Evolutionary conservation across 208 protist genomes (phyloP).

Genomic region (Vickermania ingenoplastis): DNA sequence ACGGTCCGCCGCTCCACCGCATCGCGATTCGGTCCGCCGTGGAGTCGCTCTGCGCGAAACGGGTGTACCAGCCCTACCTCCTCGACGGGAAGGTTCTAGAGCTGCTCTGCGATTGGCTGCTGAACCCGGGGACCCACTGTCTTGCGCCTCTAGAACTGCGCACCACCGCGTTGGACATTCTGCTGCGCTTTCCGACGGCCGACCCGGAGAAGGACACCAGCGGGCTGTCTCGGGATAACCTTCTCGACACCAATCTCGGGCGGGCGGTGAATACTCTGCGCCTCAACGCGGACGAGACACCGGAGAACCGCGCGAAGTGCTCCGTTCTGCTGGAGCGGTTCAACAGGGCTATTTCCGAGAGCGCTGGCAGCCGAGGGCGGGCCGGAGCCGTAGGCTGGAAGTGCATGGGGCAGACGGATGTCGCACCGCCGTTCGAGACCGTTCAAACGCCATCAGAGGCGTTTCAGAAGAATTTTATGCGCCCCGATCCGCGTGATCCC

Average conservation of each 20-base stretch:
- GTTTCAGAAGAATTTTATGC: constrained; percentile 50
- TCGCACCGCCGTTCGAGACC: constrained; percentile 58
- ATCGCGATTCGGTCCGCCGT: constrained; percentile 35
- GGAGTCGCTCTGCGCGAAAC: constrained; percentile 29
- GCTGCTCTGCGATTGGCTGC: constrained; percentile 74
- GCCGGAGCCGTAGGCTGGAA: constrained; percentile 34
- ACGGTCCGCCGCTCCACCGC: constrained; percentile 41
- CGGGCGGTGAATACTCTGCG: constrained; percentile 59
- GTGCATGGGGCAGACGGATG: constrained; percentile 33
- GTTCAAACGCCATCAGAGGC: constrained; percentile 59
- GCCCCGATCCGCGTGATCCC: constrained; percentile 66
- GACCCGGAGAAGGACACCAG: neutral
- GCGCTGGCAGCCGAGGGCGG: neutral
- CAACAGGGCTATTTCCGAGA: constrained; percentile 34
- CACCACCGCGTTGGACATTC: constrained; percentile 60
- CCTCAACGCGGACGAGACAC: constrained; percentile 35
- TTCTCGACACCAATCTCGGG: constrained; percentile 56
- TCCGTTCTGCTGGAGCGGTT: constrained; percentile 58
- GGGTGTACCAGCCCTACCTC: constrained; percentile 29
- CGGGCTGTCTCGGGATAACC: constrained; percentile 59
- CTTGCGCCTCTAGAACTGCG: constrained; percentile 63
- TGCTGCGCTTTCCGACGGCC: constrained; percentile 34
- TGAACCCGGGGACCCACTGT: constrained; percentile 40
- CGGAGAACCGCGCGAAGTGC: constrained; percentile 56
- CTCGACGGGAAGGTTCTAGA: constrained; percentile 48